A percentile compares a stretch with the other conserved stretches of the same genome.
These are phyloP conservation scores for Neurospora hispaniola DNA, from an alignment of 495 filamentous ascomycete species.

Conservation along the genomic window DNA sequence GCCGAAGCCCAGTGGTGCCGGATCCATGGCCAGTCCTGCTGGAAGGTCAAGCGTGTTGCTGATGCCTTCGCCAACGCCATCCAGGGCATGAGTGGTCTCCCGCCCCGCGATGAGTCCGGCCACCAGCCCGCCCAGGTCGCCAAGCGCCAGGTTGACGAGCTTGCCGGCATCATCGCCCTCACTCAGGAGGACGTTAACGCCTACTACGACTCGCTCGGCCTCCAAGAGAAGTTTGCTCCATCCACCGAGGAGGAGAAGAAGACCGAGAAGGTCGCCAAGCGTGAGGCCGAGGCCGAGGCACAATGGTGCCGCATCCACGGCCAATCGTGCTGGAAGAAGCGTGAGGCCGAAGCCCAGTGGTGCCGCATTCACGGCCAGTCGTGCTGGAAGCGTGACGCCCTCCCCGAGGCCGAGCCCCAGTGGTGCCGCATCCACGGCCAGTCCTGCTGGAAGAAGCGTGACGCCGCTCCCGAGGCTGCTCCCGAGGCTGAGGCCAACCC, in stretches of 20 bases:
- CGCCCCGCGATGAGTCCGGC: constrained; percentile 11
- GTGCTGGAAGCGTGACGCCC: constrained; percentile 8
- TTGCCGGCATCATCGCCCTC: constrained; percentile 19
- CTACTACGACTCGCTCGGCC: constrained; percentile 16
- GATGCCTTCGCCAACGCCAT: constrained; percentile 23
- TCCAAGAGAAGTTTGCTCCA: constrained; percentile 2
- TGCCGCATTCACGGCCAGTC: constrained; percentile 15
- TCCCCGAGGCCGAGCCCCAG: neutral
- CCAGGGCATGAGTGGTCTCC: constrained; percentile 4
- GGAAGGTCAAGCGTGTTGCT: constrained; percentile 28
- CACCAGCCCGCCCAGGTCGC: constrained; percentile 11
- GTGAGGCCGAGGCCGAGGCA: constrained; percentile 14
- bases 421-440: constrained; percentile 14
- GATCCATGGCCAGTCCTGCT: constrained; percentile 24
- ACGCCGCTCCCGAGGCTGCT: neutral
- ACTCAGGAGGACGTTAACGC: constrained; percentile 14
- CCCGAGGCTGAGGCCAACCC: constrained; percentile 6
- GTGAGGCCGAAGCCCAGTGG: constrained; percentile 12
- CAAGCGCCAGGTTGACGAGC: constrained; percentile 19
- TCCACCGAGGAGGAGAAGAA: constrained; percentile 4
- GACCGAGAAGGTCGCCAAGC: constrained; percentile 8
- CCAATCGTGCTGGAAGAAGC: constrained; percentile 28
- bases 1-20: constrained; percentile 22
- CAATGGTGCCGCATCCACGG: constrained; percentile 19
- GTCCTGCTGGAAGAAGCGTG: constrained; percentile 14